Conservation (phyloP, 805 yeast genomes). For the Kodamaea kaohsiungensis region DNA sequence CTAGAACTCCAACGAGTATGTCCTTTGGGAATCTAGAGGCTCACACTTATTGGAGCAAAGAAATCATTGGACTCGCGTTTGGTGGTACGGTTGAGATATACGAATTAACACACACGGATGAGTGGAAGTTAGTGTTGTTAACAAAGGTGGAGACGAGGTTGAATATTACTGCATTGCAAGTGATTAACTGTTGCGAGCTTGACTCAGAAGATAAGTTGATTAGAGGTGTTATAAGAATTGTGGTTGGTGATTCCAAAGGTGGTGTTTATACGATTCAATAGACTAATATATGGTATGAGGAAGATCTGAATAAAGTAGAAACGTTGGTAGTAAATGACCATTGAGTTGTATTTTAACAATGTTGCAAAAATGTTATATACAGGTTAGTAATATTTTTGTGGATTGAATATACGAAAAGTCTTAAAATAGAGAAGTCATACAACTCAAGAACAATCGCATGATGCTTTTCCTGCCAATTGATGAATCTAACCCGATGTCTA, state of each 20-base stretch:
- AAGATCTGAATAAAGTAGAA: neutral
- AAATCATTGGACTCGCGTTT: constrained; percentile 31
- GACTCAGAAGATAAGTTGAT: constrained; percentile 37
- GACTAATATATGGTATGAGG: neutral
- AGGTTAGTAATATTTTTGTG: no score
- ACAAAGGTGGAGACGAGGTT: neutral
- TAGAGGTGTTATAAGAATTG: constrained; percentile 41
- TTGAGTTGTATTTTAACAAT: no score
- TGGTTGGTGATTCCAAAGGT: constrained; percentile 58
- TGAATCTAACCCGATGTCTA: no score
- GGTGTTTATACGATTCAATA: constrained; percentile 37
- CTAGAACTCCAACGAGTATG: constrained; percentile 23
- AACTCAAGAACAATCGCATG: no score
- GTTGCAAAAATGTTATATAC: no score
- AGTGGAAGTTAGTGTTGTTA: constrained; percentile 13
- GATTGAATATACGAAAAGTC: no score
- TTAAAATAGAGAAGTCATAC: no score
- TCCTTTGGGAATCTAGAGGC: constrained; percentile 13
- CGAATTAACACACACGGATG: constrained; percentile 19
- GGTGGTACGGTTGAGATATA: constrained; percentile 20
- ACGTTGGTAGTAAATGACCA: neutral
- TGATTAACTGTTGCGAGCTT: constrained; percentile 28
- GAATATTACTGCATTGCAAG: constrained; percentile 16
- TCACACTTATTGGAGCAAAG: constrained; percentile 42
- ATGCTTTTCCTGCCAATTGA: no score